A percentile compares a stretch with the other conserved stretches of the same genome.
These are phyloP conservation scores for Coemansia sp. DNA, from an alignment of 192 early-diverging fungal species.

Conservation along the genomic window DNA sequence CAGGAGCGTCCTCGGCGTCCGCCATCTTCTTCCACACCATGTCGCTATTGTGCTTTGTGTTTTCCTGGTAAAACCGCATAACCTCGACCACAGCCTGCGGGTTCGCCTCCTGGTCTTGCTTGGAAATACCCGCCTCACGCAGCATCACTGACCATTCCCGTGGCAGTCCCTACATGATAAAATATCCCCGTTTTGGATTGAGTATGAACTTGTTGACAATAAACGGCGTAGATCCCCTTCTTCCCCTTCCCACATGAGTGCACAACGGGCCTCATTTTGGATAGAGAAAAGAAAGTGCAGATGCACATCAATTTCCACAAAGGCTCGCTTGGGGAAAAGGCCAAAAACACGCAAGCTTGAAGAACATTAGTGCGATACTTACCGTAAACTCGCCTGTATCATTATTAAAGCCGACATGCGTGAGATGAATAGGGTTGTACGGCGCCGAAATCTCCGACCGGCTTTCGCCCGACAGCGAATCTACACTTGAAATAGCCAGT, in stretches of 20 bases:
- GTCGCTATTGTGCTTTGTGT: constrained; percentile 55
- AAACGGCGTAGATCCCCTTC: background rate
- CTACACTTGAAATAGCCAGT: constrained; percentile 25
- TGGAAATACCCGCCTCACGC: constrained; percentile 90
- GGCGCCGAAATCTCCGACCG: constrained; percentile 90
- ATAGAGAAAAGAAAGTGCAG: background rate
- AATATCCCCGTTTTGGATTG: background rate
- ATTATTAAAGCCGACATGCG: constrained; percentile 96
- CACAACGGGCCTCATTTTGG: background rate
- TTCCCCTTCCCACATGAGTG: background rate
- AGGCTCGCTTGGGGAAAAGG: background rate
- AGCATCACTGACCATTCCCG: constrained; percentile 91
- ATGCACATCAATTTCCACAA: constrained; percentile 23
- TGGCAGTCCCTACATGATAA: constrained; percentile 75
- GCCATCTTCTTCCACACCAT: constrained; percentile 56
- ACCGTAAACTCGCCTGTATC: constrained; percentile 94
- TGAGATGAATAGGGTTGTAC: constrained; percentile 95
- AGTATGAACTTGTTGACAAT: constrained; percentile 10
- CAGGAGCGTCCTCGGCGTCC: constrained; percentile 25
- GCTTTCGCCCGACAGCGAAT: constrained; percentile 64
- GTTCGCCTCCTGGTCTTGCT: constrained; percentile 96
- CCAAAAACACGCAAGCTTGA: background rate
- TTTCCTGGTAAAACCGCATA: constrained; percentile 96
- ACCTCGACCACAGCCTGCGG: constrained; percentile 98
- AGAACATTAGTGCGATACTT: constrained; percentile 30